Conservation (phyloP, 2,329 filamentous ascomycete genomes). For the Botrytis elliptica region DNA sequence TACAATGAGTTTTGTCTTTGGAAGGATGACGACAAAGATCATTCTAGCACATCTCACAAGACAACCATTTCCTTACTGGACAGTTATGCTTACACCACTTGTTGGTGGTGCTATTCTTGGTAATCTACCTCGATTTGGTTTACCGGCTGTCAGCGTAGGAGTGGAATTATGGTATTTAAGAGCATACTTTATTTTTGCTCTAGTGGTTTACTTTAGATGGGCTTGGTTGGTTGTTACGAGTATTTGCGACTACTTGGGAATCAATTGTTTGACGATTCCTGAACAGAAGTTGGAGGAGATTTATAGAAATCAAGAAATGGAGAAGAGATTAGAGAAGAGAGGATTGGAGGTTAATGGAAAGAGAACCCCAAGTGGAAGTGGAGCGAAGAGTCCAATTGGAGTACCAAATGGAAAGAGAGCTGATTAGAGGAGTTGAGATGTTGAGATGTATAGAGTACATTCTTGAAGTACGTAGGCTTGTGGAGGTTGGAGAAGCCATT, state of each 20-base stretch:
- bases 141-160: conserved; percentile 62
- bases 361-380: conserved; percentile 30
- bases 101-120: conserved; percentile 79
- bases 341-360: conserved; percentile 12
- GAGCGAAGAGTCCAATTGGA: conserved; percentile 27
- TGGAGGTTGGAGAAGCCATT: background rate
- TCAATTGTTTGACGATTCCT: conserved; percentile 89
- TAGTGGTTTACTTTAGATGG: conserved; percentile 89
- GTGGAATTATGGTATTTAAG: conserved; percentile 80
- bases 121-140: conserved; percentile 76
- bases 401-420: conserved; percentile 32
- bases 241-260: conserved; percentile 89
- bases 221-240: conserved; percentile 85
- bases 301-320: conserved; percentile 24
- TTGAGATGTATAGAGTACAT: background rate
- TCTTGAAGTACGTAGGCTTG: background rate
- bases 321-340: conserved; percentile 27
- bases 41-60: conserved; percentile 92
- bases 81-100: conserved; percentile 82
- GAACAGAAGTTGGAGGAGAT: conserved; percentile 47
- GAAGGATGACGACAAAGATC: conserved; percentile 97
- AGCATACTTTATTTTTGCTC: conserved; percentile 78
- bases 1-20: conserved; percentile 95
- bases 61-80: conserved; percentile 97
- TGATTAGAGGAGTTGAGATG: conserved; percentile 26